Evolutionary conservation across 23 red algal species (phyloP), one percentile per base, ranked within the genome.

Genomic region (Gracilaria vermiculophylla): DNA sequence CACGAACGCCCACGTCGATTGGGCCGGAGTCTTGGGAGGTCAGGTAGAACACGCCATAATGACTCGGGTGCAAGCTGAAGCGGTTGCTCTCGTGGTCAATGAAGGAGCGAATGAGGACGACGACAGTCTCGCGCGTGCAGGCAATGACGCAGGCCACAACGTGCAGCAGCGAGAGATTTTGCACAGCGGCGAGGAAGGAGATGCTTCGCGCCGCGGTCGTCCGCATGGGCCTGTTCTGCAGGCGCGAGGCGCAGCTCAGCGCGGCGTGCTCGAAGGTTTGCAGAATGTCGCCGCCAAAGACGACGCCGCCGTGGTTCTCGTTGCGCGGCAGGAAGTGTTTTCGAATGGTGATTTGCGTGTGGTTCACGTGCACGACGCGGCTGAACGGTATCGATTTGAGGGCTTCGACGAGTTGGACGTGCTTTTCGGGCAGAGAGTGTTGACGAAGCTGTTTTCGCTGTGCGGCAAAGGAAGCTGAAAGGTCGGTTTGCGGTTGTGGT

Each of bases 301-400:
- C 50, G 29, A 85, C 34, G 7, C 80, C 80, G 2, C 42, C 48
- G 19, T 62, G 48, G 49, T 85, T 85, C 27, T 62, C 53, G 36
- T 85, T 85, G 40, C 62, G 80, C 23, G 80, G 80, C 21, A 85
- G 64, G 21, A 85, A 85, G 10, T 85, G 80, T 50, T 85, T 85
- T 48, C 80, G 80, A 31, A 85, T 69, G 6, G 9, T 54, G 28
- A 85, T 53, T 43, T 43, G 27, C 24, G 76, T 80, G 37, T 58
- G 48, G n/a, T 12, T 16, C 36, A 61, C 53, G 39, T 70, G 15
- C 64, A 70, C 2, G 15, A 42, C 29, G n/a, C 37, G 33, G 15
- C 28, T 62, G 53, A 80, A 80, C 13, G 76, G 37, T 25, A 57
- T 21, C 5, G 47, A 29, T 25, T 42, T 12, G 3, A 80, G 56